Evolutionary conservation across 2,329 filamentous ascomycete species (phyloP), one percentile per base, ranked within the genome.

Genomic region (Alternaria postmessia): DNA sequence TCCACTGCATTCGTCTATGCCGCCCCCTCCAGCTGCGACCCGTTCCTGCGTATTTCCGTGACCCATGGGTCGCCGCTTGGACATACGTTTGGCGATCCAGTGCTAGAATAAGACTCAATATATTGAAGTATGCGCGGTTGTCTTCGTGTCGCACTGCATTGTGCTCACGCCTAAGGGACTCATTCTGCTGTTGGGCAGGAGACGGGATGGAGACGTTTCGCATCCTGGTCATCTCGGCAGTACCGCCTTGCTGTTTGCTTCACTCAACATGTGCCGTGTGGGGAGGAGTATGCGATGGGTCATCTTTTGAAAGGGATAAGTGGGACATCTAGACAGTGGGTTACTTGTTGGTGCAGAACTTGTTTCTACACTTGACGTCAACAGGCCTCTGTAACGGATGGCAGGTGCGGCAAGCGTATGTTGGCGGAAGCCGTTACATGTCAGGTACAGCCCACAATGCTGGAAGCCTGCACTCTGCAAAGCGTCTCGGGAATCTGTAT

Each of bases 131-230:
- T 28, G 18, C 16, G 24, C 14, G 39, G 41, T 46, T 32, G 22
- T 26, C 49, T 34, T 39, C 36, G 20, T 43, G 36, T 51, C 34
- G 43, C 30, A 28, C 22, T 28, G 44, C 20, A 24, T 34, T 36
- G 20, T 49, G 11, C 20, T n/a, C 46, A 48, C 20, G 30, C n/a
- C 30, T 24, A 4, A 48, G 11, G 20, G 32, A 16, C n/a, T 49
- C 32, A 34, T 38, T 32, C 34, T n/a, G 46, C 26, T 49, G 57
- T 39, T 28, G 42, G 32, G 47, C 20, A 30, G 22, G 38, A 26
- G 52, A 30, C 34, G 46, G 46, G 52, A 56, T 51, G 57, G 22
- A 56, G 24, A 36, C 18, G 57, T 60, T 60, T 60, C 52, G 54
- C 32, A 60, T 46, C 28, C 52, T 51, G 46, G 52, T 55, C 30